Evolutionary conservation across 1,284 basidiomycete species (phyloP).

Genomic region (Erythrobasidium hasegawianum): DNA sequence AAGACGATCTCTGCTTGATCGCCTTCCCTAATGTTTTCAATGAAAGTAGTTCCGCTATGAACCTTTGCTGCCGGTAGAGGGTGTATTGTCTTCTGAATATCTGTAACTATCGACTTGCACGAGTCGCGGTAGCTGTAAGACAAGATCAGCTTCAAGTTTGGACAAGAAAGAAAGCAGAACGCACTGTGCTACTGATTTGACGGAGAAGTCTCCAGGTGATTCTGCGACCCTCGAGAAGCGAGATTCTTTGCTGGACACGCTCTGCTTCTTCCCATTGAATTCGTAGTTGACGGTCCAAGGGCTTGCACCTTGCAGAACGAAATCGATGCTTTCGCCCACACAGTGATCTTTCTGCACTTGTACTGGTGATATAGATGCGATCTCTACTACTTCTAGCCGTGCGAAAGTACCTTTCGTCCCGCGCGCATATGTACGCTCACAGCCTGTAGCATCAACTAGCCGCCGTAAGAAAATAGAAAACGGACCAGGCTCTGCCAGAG

Average conservation of each 20-base stretch:
- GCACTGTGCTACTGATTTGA: slow-evolving; percentile 80
- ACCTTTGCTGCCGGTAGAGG: slow-evolving; percentile 81
- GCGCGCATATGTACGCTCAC: slow-evolving; percentile 53
- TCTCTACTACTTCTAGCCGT: slow-evolving; percentile 81
- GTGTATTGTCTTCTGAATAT: slow-evolving; percentile 72
- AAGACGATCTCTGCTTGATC: slow-evolving; percentile 70
- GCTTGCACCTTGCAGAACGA: slow-evolving; percentile 89
- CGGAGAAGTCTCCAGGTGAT: slow-evolving; percentile 71
- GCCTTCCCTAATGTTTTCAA: slow-evolving; percentile 83
- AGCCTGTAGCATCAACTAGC: slow-evolving; percentile 71
- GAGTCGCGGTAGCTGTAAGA: slow-evolving; percentile 45
- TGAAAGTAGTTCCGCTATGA: slow-evolving; percentile 71
- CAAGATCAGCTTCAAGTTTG: too few relatives aligned
- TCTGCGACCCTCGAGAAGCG: slow-evolving; percentile 80
- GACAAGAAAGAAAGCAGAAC: too few relatives aligned
- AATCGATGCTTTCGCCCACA: slow-evolving; percentile 83
- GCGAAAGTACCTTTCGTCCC: slow-evolving; percentile 20
- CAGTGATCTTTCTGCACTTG: slow-evolving; percentile 77
- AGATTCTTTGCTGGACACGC: slow-evolving; percentile 69
- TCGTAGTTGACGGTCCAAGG: slow-evolving; percentile 92
- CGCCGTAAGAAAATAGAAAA: slow-evolving; percentile 73
- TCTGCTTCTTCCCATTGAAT: slow-evolving; percentile 69
- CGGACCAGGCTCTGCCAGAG: slow-evolving; percentile 72
- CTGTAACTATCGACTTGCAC: slow-evolving; percentile 73
- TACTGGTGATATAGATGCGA: slow-evolving; percentile 82